A percentile compares a stretch with the other conserved stretches of the same genome.
These are phyloP conservation scores for Biscutella laevigata DNA, from an alignment of 441 rosid genomes.

Conservation along the genomic window DNA sequence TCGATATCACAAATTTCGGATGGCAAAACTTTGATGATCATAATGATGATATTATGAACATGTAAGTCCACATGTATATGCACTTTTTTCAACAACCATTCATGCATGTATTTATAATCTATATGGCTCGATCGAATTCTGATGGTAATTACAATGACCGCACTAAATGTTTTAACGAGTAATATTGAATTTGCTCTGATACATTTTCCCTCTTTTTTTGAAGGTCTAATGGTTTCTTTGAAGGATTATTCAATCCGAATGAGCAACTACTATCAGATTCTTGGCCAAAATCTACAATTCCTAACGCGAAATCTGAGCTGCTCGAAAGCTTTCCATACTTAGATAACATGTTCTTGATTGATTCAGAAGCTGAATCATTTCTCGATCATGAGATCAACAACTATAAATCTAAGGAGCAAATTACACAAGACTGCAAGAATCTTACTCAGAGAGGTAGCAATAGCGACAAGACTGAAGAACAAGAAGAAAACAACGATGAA, in stretches of 20 bases:
- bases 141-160: too few species aligned
- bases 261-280: constrained; percentile 12
- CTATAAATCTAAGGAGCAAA: constrained; percentile 8
- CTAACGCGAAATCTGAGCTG: constrained; percentile 15
- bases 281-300: constrained; percentile 4
- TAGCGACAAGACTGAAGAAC: constrained; percentile 35
- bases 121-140: too few species aligned
- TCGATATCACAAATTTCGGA: constrained; percentile 15
- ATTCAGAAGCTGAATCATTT: constrained; percentile 23
- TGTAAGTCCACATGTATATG: constrained; percentile 2
- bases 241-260: constrained; percentile 22
- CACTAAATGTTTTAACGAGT: too few species aligned
- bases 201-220: not conserved
- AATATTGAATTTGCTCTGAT: not conserved
- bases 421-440: constrained; percentile 10
- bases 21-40: constrained; percentile 18
- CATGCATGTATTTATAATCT: not conserved
- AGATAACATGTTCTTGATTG: constrained; percentile 21
- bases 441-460: too few species aligned
- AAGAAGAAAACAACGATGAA: constrained; percentile 26
- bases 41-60: constrained; percentile 23
- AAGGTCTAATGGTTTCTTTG: constrained; percentile 21
- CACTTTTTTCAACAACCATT: too few species aligned
- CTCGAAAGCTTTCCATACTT: constrained; percentile 15
- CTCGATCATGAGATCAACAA: constrained; percentile 13